Percentiles rank a stretch among this genome's conserved stretches.
Evolutionary conservation across 2,329 filamentous ascomycete genomes (phyloP).

Genomic region (Aspergillus fijiensis): DNA sequence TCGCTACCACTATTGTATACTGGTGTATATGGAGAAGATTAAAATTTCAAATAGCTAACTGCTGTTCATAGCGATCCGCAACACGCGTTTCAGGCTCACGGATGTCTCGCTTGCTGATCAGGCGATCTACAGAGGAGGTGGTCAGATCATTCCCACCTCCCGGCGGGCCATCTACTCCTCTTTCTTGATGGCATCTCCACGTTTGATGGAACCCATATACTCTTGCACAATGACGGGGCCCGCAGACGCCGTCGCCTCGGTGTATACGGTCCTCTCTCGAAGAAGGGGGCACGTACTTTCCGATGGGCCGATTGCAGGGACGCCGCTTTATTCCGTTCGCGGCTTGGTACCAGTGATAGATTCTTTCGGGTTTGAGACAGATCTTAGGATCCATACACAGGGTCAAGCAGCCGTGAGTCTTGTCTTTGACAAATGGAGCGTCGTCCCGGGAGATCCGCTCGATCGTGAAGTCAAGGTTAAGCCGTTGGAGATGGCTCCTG

Average conservation of each 20-base stretch:
- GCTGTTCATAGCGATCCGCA: conserved; percentile 72
- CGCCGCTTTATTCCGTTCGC: conserved; percentile 86
- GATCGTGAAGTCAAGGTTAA: conserved; percentile 80
- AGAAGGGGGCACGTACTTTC: conserved; percentile 88
- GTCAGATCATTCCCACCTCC: conserved; percentile 94
- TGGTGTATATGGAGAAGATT: too few species aligned
- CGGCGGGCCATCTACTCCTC: conserved; percentile 91
- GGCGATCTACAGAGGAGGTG: conserved; percentile 91
- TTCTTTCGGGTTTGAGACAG: conserved; percentile 96
- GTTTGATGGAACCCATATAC: conserved; percentile 96
- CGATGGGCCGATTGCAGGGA: conserved; percentile 92
- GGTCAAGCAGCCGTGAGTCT: conserved; percentile 86
- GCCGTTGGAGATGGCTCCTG: conserved; percentile 81
- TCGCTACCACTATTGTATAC: too few species aligned
- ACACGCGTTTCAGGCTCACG: conserved; percentile 95
- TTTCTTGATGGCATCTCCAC: conserved; percentile 94
- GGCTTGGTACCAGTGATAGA: conserved; percentile 95
- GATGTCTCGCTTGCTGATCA: conserved; percentile 83
- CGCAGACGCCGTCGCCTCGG: conserved; percentile 78
- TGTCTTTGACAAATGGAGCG: conserved; percentile 93
- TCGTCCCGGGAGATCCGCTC: conserved; percentile 92
- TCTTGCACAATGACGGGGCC: conserved; percentile 89
- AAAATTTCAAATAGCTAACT: conserved; percentile 2
- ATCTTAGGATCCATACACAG: conserved; percentile 92
- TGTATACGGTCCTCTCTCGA: conserved; percentile 89